Base-by-base conservation (phyloP, 2,329 filamentous ascomycete genomes). In the Cryphonectria japonica region DNA sequence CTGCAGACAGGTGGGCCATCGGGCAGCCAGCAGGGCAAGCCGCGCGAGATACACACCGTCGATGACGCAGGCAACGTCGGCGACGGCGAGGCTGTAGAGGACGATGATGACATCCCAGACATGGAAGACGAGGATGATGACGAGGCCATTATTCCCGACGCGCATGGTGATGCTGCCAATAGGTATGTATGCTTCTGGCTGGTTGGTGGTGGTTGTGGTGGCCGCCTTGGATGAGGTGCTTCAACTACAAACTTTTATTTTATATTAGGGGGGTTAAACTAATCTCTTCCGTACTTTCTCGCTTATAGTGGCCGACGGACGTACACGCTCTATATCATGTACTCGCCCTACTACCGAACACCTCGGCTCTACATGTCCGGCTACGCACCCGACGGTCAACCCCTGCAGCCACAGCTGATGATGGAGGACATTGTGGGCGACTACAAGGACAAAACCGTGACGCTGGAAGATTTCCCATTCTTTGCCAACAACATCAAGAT, bases 81-180 rank as follows among this genome's bases (percentile, higher is more conserved):
- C 19, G 93, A 95, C 71, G 86, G 88, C 70, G 91, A 91, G 66
- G 87, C 89, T 43, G 84, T 93, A 6, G 88, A 90, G 39, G 61
- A 65, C 29, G 91, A 91, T 69, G 90, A 93, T 61, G 95, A 98
- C 77, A 98, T 98, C 73, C 95, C 95, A 0, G 95, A 98, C 79
- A 98, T 98, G 94, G 96, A 98, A 79, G 96, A 98, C 74, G 95
- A 98, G 70, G 95, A 98, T 75, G 95, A 97, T 73, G 95, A 97
- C 74, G 95, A 98, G 82, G 96, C 96, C 61, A 98, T 99, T 79
- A 98, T 98, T 77, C 88, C 92, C 16, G 94, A 97, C 76, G 86
- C 89, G 8, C 82, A 85, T 39, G 79, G 81, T 9, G 82, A 84
- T 70, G 83, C 82, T 68, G 83, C 80, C 73, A 85, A 81, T 73